These are phyloP conservation scores for Cercospora janseana DNA, from an alignment of 2,329 filamentous ascomycete species.

Conservation along the genomic window DNA sequence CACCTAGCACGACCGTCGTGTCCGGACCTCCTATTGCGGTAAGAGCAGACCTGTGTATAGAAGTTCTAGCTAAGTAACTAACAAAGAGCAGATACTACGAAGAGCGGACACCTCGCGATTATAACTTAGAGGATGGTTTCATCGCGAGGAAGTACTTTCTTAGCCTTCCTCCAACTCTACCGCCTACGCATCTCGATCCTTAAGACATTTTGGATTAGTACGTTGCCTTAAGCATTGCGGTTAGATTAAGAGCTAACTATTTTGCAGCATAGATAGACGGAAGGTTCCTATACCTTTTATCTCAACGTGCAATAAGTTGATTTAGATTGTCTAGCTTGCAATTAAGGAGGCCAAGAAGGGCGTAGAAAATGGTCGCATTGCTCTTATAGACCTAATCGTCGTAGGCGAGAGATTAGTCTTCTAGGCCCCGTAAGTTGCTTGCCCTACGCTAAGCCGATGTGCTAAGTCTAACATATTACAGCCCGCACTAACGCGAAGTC, in stretches of 20 bases:
- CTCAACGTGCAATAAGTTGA: slow-evolving; percentile 17
- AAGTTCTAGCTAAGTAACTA: background rate
- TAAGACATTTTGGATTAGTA: slow-evolving; percentile 6
- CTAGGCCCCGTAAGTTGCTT: slow-evolving; percentile 2
- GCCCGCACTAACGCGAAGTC: slow-evolving; percentile 13
- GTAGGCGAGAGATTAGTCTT: slow-evolving; percentile 14
- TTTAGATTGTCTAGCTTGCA: slow-evolving; percentile 18
- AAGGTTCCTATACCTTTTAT: slow-evolving; percentile 22
- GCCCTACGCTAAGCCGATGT: background rate
- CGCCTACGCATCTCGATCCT: background rate
- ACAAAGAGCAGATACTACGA: background rate
- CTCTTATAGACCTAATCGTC: slow-evolving; percentile 17
- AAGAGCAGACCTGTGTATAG: background rate
- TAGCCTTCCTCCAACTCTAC: background rate
- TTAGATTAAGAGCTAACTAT: background rate
- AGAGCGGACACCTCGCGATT: background rate
- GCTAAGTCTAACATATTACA: background rate
- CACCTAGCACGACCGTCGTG: background rate
- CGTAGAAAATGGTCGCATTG: slow-evolving; percentile 10
- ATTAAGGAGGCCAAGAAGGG: slow-evolving; percentile 11
- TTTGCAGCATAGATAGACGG: background rate
- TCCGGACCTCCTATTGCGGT: background rate
- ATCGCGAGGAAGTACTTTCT: slow-evolving; percentile 1
- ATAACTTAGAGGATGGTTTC: slow-evolving; percentile 3
- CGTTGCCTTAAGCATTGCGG: background rate